Conservation (phyloP, 768 basidiomycete genomes). For the Pleurotus giganteus region DNA sequence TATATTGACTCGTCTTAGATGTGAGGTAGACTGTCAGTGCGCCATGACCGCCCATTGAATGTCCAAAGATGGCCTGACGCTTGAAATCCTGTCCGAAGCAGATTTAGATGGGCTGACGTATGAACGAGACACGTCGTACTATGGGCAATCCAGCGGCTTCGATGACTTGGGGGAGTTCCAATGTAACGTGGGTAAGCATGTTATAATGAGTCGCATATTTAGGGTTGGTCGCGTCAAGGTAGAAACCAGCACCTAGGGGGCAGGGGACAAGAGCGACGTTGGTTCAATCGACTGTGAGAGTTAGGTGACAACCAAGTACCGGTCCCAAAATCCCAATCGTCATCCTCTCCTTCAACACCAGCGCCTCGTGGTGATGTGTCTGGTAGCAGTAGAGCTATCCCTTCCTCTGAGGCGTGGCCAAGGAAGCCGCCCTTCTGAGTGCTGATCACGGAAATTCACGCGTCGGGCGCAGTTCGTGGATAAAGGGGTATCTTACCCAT, state of each 20-base stretch:
- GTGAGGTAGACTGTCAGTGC: slow-evolving; percentile 86
- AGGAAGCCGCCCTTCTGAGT: slow-evolving; percentile 95
- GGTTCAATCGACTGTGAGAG: neutral
- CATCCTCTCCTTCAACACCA: slow-evolving; percentile 75
- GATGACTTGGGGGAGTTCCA: slow-evolving; percentile 82
- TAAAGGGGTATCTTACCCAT: slow-evolving; percentile 53
- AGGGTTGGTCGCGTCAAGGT: slow-evolving; percentile 83
- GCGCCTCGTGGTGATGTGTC: slow-evolving; percentile 96
- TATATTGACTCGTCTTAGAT: slow-evolving; percentile 68
- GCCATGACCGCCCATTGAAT: slow-evolving; percentile 98
- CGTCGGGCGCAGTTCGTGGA: neutral
- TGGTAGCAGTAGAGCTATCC: slow-evolving; percentile 90
- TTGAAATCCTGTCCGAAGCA: slow-evolving; percentile 60
- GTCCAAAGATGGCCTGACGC: slow-evolving; percentile 89
- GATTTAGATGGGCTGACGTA: neutral
- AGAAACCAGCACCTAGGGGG: slow-evolving; percentile 79
- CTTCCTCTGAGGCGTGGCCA: slow-evolving; percentile 78
- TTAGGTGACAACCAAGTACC: slow-evolving; percentile 23
- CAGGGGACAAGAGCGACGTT: neutral
- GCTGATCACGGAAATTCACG: slow-evolving; percentile 30
- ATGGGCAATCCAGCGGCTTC: slow-evolving; percentile 72
- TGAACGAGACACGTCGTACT: slow-evolving; percentile 39
- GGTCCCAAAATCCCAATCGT: slow-evolving; percentile 88
- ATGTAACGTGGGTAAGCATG: slow-evolving; percentile 83
- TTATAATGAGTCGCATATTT: slow-evolving; percentile 76